Evolutionary conservation across 306 rosid genomes (phyloP).

Genomic region (Begonia fuchsioides): DNA sequence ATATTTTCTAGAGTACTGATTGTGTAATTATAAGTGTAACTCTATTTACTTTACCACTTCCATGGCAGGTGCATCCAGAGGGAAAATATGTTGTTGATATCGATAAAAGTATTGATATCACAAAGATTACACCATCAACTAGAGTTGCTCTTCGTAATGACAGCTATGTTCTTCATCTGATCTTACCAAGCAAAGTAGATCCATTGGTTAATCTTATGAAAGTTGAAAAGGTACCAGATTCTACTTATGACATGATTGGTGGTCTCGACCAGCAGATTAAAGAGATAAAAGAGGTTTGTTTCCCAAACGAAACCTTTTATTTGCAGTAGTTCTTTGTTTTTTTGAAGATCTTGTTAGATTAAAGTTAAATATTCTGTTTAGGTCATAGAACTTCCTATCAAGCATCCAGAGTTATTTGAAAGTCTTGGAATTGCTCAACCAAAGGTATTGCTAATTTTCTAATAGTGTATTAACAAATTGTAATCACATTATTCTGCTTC

Average conservation of each 20-base stretch:
- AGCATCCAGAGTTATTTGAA: constrained; percentile 94
- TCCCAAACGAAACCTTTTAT: constrained; percentile 4
- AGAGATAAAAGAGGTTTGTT: constrained; percentile 80
- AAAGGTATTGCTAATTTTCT: constrained; percentile 38
- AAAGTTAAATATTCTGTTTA: constrained; percentile 14
- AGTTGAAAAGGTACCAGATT: constrained; percentile 97
- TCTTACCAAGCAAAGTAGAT: constrained; percentile 98
- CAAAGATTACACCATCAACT: constrained; percentile 93
- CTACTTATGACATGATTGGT: constrained; percentile 98
- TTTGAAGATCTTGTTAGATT: background rate
- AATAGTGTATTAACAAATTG: background rate
- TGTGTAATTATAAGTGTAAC: background rate
- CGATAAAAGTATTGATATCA: constrained; percentile 83
- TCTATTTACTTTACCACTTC: background rate
- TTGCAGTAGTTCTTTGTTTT: constrained; percentile 3
- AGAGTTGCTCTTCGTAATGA: constrained; percentile 97
- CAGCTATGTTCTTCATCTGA: constrained; percentile 89
- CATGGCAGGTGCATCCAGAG: constrained; percentile 80
- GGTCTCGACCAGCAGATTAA: constrained; percentile 98
- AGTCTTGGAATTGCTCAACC: constrained; percentile 99
- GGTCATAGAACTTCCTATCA: constrained; percentile 99
- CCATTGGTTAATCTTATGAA: constrained; percentile 96
- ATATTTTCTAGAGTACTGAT: too few species aligned
- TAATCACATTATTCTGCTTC: too few species aligned
- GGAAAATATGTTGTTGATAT: constrained; percentile 97